These are phyloP conservation scores for Microthlaspi erraticum DNA, from an alignment of 345 rosid genomes.

Conservation along the genomic window DNA sequence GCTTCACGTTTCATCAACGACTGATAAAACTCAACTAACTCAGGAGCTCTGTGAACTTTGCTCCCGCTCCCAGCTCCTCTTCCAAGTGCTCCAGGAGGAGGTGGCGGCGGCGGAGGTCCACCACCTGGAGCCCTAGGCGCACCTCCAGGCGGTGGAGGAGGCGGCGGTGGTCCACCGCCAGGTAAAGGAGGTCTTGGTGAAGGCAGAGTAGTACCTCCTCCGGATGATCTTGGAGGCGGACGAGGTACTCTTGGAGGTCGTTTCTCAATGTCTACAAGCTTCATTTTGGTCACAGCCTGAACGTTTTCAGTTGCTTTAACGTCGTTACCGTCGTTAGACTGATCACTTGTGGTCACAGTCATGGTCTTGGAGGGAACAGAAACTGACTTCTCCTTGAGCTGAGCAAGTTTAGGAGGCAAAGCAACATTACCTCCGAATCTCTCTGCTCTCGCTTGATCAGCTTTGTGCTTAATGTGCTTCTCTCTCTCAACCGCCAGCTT, in stretches of 20 bases:
- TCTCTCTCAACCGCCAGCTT: slow-evolving; percentile 91
- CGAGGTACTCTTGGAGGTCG: slow-evolving; percentile 84
- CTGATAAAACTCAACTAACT: slow-evolving; percentile 94
- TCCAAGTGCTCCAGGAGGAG: slow-evolving; percentile 86
- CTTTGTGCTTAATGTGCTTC: slow-evolving; percentile 78
- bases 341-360: slow-evolving; percentile 53
- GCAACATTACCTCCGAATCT: slow-evolving; percentile 62
- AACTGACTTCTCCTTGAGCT: slow-evolving; percentile 67
- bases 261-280: slow-evolving; percentile 76
- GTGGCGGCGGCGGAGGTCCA: slow-evolving; percentile 79
- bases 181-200: slow-evolving; percentile 56
- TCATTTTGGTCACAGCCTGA: slow-evolving; percentile 65
- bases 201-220: slow-evolving; percentile 46
- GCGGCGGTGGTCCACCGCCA: slow-evolving; percentile 57
- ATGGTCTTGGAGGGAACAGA: slow-evolving; percentile 6
- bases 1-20: slow-evolving; percentile 95
- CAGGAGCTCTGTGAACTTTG: slow-evolving; percentile 95
- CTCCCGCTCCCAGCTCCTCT: slow-evolving; percentile 73
- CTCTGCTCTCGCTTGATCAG: slow-evolving; percentile 78
- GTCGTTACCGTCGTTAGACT: slow-evolving; percentile 48
- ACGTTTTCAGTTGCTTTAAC: slow-evolving; percentile 57
- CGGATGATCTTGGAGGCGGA: slow-evolving; percentile 81
- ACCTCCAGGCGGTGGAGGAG: slow-evolving; percentile 58
- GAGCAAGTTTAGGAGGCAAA: slow-evolving; percentile 81
- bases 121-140: slow-evolving; percentile 71